These are phyloP conservation scores for Canavalia ensiformis DNA, from an alignment of 306 rosid genomes.

Conservation along the genomic window DNA sequence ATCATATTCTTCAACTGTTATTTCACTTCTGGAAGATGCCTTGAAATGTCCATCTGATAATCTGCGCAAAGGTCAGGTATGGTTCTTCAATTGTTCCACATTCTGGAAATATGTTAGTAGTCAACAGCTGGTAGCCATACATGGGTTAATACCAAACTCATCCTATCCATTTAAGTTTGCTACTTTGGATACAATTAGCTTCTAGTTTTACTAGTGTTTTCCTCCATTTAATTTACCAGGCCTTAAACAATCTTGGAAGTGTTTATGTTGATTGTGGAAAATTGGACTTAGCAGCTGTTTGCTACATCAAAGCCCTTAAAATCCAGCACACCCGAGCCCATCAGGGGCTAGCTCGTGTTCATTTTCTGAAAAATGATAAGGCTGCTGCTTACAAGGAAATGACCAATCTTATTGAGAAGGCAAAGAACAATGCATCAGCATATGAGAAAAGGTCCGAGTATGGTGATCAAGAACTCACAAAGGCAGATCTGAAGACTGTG, in stretches of 20 bases:
- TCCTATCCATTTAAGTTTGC: not conserved
- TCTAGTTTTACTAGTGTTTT: conserved; percentile 40
- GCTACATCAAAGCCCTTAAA: conserved; percentile 87
- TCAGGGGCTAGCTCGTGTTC: conserved; percentile 97
- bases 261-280: conserved; percentile 83
- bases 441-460: conserved; percentile 94
- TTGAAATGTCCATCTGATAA: conserved; percentile 92
- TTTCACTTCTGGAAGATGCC: conserved; percentile 90
- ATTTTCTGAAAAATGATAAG: conserved; percentile 71
- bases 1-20: conserved; percentile 77
- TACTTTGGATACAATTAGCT: conserved; percentile 1
- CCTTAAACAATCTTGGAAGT: conserved; percentile 94
- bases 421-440: conserved; percentile 71
- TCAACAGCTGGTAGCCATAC: conserved; percentile 1
- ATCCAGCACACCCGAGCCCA: conserved; percentile 94
- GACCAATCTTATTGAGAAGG: conserved; percentile 75
- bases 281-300: conserved; percentile 83
- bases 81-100: conserved; percentile 43
- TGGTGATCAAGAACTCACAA: conserved; percentile 83
- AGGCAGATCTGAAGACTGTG: conserved; percentile 86
- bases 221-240: conserved; percentile 59
- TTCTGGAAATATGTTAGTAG: conserved; percentile 8
- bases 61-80: conserved; percentile 97
- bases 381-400: conserved; percentile 83
- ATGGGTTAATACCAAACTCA: not conserved